Percentiles rank a stretch among this genome's conserved stretches.
These are phyloP conservation scores for Colletotrichum theobromicola DNA, from an alignment of 2,329 filamentous ascomycete species.

Conservation along the genomic window DNA sequence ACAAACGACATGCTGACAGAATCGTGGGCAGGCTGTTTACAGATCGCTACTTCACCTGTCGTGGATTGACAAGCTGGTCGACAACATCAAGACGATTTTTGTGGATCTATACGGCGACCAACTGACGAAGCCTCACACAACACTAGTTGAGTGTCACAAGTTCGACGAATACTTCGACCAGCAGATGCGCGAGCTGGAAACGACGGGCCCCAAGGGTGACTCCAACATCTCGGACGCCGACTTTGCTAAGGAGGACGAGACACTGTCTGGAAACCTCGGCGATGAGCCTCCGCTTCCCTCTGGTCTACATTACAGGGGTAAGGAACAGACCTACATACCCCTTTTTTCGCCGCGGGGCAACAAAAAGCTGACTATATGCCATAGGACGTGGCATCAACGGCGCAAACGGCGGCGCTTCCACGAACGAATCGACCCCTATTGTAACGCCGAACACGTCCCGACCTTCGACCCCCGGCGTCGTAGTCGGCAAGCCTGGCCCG, in stretches of 20 bases:
- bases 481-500: slow-evolving; percentile 77
- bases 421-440: slow-evolving; percentile 73
- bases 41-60: slow-evolving; percentile 92
- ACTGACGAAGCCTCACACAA: slow-evolving; percentile 80
- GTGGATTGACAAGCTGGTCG: slow-evolving; percentile 96
- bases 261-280: slow-evolving; percentile 37
- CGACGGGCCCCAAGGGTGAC: slow-evolving; percentile 46
- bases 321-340: background rate
- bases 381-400: slow-evolving; percentile 37
- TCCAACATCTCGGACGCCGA: slow-evolving; percentile 30
- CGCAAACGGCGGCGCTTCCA: slow-evolving; percentile 39
- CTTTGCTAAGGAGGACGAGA: slow-evolving; percentile 36
- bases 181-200: slow-evolving; percentile 82
- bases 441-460: slow-evolving; percentile 78
- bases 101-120: slow-evolving; percentile 89
- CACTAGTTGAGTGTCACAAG: slow-evolving; percentile 75
- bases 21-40: slow-evolving; percentile 79
- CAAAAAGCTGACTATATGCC: background rate
- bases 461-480: slow-evolving; percentile 74
- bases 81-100: slow-evolving; percentile 93
- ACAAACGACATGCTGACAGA: slow-evolving; percentile 3
- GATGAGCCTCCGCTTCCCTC: slow-evolving; percentile 40
- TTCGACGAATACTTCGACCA: slow-evolving; percentile 97
- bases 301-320: slow-evolving; percentile 22
- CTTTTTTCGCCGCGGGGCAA: background rate